phyloP scores from a whole-genome alignment of 2,329 filamentous ascomycete genomes.

The Botrytis cinerea region DNA sequence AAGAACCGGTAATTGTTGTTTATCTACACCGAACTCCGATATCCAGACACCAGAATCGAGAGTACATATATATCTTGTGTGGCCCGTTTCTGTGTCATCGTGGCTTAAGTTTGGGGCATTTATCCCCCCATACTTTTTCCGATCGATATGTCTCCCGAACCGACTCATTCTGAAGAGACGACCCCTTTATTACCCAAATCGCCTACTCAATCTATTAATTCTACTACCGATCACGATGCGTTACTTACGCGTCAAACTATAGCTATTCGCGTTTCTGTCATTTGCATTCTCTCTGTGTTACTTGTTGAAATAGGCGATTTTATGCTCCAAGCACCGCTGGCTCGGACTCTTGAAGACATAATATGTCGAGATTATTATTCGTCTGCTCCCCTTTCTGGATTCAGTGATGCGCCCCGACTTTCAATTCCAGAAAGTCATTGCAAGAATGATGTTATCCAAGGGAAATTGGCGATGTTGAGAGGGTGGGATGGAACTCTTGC shows the following conservation, averaged over 20 bases:
- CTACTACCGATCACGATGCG: not conserved
- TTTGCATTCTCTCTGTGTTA: constrained; percentile 31
- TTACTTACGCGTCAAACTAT: not conserved
- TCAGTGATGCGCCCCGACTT: not conserved
- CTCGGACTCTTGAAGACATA: constrained; percentile 55
- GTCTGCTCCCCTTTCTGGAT: constrained; percentile 40
- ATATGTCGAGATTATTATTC: constrained; percentile 53
- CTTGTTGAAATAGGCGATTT: constrained; percentile 48
- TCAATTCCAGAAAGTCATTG: constrained; percentile 48
- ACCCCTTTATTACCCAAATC: constrained; percentile 4
- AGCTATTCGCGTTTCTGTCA: constrained; percentile 12
- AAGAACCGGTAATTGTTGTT: not conserved
- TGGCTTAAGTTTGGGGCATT: not conserved
- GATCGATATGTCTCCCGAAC: not conserved
- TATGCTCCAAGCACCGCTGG: constrained; percentile 46
- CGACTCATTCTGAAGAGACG: not conserved
- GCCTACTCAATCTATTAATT: not conserved
- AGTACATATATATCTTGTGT: constrained; percentile 1
- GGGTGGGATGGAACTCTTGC: constrained; percentile 51
- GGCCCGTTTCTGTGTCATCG: not conserved
- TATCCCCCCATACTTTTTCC: not conserved
- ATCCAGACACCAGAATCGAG: not conserved
- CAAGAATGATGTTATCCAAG: constrained; percentile 53
- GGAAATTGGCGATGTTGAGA: constrained; percentile 53
- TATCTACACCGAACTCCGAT: not conserved